phyloP scores from a whole-genome alignment of 805 yeast genomes.

The Candida glaebosa region DNA sequence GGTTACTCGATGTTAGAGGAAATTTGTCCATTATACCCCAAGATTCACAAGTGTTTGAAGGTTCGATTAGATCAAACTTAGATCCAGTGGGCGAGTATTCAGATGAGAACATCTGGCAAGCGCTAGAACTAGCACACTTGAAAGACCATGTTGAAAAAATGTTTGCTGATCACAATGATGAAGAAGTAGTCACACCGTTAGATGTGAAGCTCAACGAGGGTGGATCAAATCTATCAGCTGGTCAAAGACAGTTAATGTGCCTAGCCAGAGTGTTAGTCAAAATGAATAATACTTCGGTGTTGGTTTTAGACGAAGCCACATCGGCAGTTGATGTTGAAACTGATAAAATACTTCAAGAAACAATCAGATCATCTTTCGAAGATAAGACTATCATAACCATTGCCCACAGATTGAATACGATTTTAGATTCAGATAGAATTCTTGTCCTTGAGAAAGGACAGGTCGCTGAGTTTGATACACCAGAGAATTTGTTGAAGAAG shows the following conservation, averaged over 20 bases:
- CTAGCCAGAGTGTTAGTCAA: slow-evolving; percentile 73
- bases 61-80: slow-evolving; percentile 37
- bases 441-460: slow-evolving; percentile 73
- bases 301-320: slow-evolving; percentile 81
- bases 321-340: slow-evolving; percentile 89
- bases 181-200: slow-evolving; percentile 23
- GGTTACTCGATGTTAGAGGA: slow-evolving; percentile 41
- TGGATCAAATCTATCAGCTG: slow-evolving; percentile 47
- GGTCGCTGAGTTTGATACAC: slow-evolving; percentile 75
- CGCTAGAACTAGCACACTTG: slow-evolving; percentile 41
- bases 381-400: slow-evolving; percentile 78
- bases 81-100: slow-evolving; percentile 36
- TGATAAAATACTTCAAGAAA: slow-evolving; percentile 71
- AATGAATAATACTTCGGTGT: slow-evolving; percentile 52
- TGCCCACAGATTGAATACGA: slow-evolving; percentile 82
- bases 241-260: slow-evolving; percentile 63
- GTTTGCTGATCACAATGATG: slow-evolving; percentile 28
- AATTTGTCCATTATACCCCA: slow-evolving; percentile 43
- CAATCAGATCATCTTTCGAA: slow-evolving; percentile 70
- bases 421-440: slow-evolving; percentile 75
- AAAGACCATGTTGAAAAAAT: slow-evolving; percentile 38
- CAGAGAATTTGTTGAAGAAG: slow-evolving; percentile 60
- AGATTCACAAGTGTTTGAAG: slow-evolving; percentile 45
- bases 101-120: slow-evolving; percentile 40
- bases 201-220: slow-evolving; percentile 42